A percentile compares a stretch with the other conserved stretches of the same genome.
Conservation (phyloP, 2,329 filamentous ascomycete species). For the Lasiodiplodia hormozganensis region DNA sequence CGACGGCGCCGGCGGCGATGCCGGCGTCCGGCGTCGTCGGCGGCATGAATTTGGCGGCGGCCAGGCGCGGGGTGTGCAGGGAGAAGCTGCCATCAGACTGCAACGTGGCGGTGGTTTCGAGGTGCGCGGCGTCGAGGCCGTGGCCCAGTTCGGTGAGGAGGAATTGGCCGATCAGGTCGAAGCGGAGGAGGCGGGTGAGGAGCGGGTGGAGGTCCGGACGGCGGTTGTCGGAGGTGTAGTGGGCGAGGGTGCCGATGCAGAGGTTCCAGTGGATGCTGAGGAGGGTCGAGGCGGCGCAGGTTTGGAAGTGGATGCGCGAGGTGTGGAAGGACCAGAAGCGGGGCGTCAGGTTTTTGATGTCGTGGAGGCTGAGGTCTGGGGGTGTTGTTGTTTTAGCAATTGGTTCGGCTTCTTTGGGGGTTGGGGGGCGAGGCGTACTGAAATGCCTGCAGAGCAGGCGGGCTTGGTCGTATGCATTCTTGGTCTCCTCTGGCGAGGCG, state of each 20-base stretch:
- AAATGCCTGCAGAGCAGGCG: not conserved
- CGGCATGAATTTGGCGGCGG: not conserved
- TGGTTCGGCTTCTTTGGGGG: too few relatives aligned
- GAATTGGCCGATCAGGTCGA: not conserved
- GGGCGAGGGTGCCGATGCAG: not conserved
- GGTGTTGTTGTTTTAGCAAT: too few relatives aligned
- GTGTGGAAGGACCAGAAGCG: not conserved
- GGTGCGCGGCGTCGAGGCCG: not conserved
- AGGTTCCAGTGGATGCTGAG: not conserved
- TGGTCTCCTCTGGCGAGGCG: not conserved
- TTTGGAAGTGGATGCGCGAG: not conserved
- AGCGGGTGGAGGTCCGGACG: not conserved
- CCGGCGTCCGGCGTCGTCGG: not conserved
- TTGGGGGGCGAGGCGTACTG: not conserved
- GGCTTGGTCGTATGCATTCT: not conserved
- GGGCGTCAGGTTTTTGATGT: not conserved
- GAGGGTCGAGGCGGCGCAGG: not conserved
- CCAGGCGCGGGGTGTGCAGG: not conserved
- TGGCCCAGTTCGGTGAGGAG: not conserved
- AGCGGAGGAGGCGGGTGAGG: not conserved
- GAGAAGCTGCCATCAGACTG: not conserved
- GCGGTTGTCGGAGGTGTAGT: not conserved
- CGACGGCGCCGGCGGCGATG: not conserved
- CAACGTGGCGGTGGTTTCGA: not conserved
- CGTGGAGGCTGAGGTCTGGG: not conserved